Percentiles rank a stretch among this genome's conserved stretches.
These are phyloP conservation scores for Apium graveolens DNA, from an alignment of 129 eudicot species.

Conservation along the genomic window DNA sequence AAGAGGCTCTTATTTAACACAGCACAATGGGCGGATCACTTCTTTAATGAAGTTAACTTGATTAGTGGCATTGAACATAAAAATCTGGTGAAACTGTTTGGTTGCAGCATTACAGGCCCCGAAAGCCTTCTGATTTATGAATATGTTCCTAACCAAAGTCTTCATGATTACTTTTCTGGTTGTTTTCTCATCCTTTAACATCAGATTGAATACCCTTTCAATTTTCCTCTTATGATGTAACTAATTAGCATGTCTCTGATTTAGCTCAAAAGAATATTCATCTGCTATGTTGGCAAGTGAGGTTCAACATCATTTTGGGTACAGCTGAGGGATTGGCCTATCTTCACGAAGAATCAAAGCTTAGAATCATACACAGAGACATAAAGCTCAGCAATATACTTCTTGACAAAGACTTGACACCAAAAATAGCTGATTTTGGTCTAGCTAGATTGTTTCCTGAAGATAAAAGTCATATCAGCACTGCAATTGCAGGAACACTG, in stretches of 20 bases:
- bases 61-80: conserved; percentile 32
- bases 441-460: conserved; percentile 37
- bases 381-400: conserved; percentile 44
- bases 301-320: conserved; percentile 28
- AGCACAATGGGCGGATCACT: conserved; percentile 32
- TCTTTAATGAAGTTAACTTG: conserved; percentile 39
- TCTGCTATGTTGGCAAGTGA: conserved; percentile 25
- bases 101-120: conserved; percentile 42
- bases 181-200: not conserved
- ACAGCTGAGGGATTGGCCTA: conserved; percentile 42
- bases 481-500: conserved; percentile 49
- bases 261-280: conserved; percentile 18
- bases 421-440: conserved; percentile 51
- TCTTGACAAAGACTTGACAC: conserved; percentile 23
- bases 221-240: not conserved
- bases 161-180: conserved; percentile 32
- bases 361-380: conserved; percentile 40
- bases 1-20: conserved; percentile 45
- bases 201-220: not conserved
- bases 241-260: conserved; percentile 8
- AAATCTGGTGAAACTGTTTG: conserved; percentile 32
- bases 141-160: conserved; percentile 35
- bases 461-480: conserved; percentile 39
- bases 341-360: conserved; percentile 33
- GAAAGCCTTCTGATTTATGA: conserved; percentile 51